These are phyloP conservation scores for Albizia julibrissin DNA, from an alignment of 306 rosid species.

Conservation along the genomic window DNA sequence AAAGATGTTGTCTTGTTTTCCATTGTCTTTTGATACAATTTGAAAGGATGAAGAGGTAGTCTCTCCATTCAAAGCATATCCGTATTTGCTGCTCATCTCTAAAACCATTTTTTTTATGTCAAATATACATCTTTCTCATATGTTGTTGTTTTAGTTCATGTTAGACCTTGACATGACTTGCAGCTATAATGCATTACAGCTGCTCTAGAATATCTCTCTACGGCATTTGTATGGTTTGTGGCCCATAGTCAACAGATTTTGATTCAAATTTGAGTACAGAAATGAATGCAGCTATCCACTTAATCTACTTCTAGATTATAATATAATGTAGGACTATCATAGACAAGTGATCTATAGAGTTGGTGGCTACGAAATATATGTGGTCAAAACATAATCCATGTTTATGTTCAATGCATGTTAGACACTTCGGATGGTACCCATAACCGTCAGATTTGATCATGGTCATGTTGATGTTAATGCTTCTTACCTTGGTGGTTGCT, in stretches of 20 bases:
- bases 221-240: not conserved
- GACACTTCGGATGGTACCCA: not conserved
- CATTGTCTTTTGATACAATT: not conserved
- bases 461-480: not conserved
- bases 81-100: slow-evolving; percentile 2
- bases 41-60: slow-evolving; percentile 8
- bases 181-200: slow-evolving; percentile 8
- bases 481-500: not conserved
- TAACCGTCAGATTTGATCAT: not conserved
- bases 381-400: not conserved
- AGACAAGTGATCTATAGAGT: not conserved
- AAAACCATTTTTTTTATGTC: not conserved
- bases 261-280: not conserved
- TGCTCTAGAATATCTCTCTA: not conserved
- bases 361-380: not conserved
- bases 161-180: not conserved
- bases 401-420: not conserved
- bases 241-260: slow-evolving; percentile 2
- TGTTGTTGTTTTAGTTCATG: not conserved
- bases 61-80: slow-evolving; percentile 1
- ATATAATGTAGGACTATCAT: not conserved
- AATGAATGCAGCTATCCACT: slow-evolving; percentile 11
- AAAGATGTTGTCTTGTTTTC: slow-evolving; percentile 2
- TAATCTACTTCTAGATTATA: slow-evolving; percentile 1
- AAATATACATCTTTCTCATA: not conserved